phyloP scores from a whole-genome alignment of 768 basidiomycete species.

The Amanita phalloides region DNA sequence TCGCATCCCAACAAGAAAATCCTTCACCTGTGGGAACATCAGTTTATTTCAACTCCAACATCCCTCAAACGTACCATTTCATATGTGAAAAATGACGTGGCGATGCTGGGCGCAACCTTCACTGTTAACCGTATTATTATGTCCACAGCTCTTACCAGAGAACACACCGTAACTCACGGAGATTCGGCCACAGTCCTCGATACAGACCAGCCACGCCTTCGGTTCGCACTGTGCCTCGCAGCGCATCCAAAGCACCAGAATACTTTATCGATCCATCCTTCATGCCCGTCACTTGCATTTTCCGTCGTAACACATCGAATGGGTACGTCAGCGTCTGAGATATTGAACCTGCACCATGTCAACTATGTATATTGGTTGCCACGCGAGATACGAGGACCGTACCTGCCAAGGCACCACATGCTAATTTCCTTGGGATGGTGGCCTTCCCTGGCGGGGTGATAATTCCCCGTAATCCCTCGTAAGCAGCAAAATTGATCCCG shows the following conservation, averaged over 20 bases:
- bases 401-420: constrained; percentile 85
- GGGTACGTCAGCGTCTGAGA: constrained; percentile 95
- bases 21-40: constrained; percentile 17
- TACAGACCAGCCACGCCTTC: constrained; percentile 79
- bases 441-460: constrained; percentile 78
- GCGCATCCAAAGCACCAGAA: constrained; percentile 71
- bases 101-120: constrained; percentile 86
- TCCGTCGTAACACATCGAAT: constrained; percentile 87
- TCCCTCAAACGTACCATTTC: constrained; percentile 29
- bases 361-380: neutral
- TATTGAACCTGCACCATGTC: constrained; percentile 49
- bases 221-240: constrained; percentile 50
- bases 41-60: neutral
- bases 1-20: constrained; percentile 29
- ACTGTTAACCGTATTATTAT: constrained; percentile 31
- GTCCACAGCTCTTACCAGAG: neutral
- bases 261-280: constrained; percentile 54
- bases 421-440: constrained; percentile 56
- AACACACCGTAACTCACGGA: constrained; percentile 43
- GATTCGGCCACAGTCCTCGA: constrained; percentile 81
- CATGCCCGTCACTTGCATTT: constrained; percentile 93
- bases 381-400: constrained; percentile 11
- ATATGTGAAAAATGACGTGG: constrained; percentile 79
- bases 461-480: constrained; percentile 69
- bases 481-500: constrained; percentile 90